phyloP scores from a whole-genome alignment of 106 monocot species.

The Gastrodia elata region DNA sequence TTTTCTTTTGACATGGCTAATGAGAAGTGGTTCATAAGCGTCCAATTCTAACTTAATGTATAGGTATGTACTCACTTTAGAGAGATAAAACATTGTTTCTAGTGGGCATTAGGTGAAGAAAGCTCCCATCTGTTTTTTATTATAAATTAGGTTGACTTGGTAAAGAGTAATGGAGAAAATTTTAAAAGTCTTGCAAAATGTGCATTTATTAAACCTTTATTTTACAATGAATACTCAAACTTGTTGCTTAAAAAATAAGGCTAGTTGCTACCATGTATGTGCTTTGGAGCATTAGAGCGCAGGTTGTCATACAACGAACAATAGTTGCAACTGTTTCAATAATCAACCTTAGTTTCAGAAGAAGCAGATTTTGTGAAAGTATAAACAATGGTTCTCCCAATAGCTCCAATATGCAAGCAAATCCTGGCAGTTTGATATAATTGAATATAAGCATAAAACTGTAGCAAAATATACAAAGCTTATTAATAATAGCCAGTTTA shows the following conservation, averaged over 20 bases:
- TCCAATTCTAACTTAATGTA: not conserved
- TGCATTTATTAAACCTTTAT: not conserved
- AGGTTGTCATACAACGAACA: conserved; percentile 63
- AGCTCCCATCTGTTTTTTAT: not conserved
- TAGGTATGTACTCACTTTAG: not conserved
- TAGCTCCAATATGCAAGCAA: conserved; percentile 90
- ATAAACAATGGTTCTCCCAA: conserved; percentile 92
- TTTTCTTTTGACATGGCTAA: too few species aligned
- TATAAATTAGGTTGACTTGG: not conserved
- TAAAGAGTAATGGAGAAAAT: not conserved
- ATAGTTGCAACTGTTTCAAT: conserved; percentile 79
- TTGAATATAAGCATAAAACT: conserved; percentile 7
- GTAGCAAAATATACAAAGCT: conserved; percentile 3
- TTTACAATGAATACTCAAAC: not conserved
- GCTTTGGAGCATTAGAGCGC: conserved; percentile 34
- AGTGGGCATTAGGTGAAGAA: not conserved
- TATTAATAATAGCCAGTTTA: too few species aligned
- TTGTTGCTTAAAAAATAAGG: conserved; percentile 1
- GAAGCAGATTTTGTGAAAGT: conserved; percentile 85
- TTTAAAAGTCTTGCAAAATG: not conserved
- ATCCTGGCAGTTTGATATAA: conserved; percentile 40
- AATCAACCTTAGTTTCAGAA: conserved; percentile 65
- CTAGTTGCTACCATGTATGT: conserved; percentile 47
- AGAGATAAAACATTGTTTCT: not conserved
- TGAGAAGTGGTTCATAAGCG: too few species aligned